Conservation (phyloP, 2,329 filamentous ascomycete species). For the Fusarium fracticaudum region DNA sequence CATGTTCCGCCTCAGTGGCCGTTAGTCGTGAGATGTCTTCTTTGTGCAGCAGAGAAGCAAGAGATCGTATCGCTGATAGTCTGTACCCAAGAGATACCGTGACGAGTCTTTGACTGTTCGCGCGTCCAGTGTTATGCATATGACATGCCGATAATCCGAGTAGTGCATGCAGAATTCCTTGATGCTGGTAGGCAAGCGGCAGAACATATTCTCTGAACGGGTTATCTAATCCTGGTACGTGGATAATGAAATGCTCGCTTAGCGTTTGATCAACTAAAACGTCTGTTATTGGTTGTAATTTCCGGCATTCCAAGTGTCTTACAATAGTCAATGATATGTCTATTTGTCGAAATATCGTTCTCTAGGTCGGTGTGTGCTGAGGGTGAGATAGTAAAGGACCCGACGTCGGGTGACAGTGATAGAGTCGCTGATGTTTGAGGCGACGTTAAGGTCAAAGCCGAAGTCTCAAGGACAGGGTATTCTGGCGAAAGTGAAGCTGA, state of each 20-base stretch:
- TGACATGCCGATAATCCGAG: slow-evolving; percentile 43
- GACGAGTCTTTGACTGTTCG: slow-evolving; percentile 7
- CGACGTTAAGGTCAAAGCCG: not conserved
- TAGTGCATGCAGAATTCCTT: slow-evolving; percentile 41
- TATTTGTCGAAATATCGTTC: slow-evolving; percentile 8
- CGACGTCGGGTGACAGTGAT: not conserved
- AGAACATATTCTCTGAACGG: slow-evolving; percentile 38
- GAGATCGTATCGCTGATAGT: slow-evolving; percentile 34
- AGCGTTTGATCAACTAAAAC: slow-evolving; percentile 32
- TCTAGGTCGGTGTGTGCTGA: not conserved
- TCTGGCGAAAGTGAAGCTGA: not conserved
- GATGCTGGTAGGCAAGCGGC: slow-evolving; percentile 38
- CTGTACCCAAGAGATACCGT: slow-evolving; percentile 35
- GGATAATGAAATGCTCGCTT: slow-evolving; percentile 33
- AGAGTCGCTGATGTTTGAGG: not conserved
- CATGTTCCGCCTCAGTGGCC: slow-evolving; percentile 33
- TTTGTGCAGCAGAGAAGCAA: slow-evolving; percentile 30
- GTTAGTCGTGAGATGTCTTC: slow-evolving; percentile 25
- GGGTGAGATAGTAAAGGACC: not conserved
- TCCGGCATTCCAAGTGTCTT: not conserved
- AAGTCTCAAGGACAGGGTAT: rapidly evolving
- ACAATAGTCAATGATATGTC: slow-evolving; percentile 21
- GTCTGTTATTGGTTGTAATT: not conserved
- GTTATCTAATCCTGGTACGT: slow-evolving; percentile 29
- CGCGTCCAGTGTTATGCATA: slow-evolving; percentile 26